Evolutionary conservation across 257 asterid species (phyloP), one percentile per base, ranked within the genome.

Genomic region (Rubia yunnanensis): DNA sequence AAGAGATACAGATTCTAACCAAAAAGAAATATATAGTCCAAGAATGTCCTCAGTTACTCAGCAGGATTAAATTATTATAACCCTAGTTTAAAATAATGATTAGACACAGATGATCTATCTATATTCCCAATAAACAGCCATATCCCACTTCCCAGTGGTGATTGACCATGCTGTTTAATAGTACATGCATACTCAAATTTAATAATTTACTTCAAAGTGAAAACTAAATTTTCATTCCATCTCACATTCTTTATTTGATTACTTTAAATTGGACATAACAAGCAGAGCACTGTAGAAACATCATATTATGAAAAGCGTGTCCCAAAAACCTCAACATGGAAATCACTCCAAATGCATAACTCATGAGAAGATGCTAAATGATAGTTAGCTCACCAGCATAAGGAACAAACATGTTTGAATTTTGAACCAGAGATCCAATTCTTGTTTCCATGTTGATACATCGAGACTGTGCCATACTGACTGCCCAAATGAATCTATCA

Each of bases 401-500:
- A 72, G 99, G 99, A 67, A 92, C 71, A 55, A 89, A 82, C 99
- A 92, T 79, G 82, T 88, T 83, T 73, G 96, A 52, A 78, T 92
- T 92, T 75, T 92, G 96, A 76, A 80, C 80, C 72, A 89, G 85
- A 68, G 99, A 87, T 60, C 99, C 99, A 17, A 92, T 79, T 80
- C 95, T 88, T 36, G 84, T 81, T 80, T 89, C 87, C 82, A 76
- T 70, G 82, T 63, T 78, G 72, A 81, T 84, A 67, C 94, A 82
- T 72, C 99, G 89, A 74, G 99, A 81, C 70, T 89, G 99, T 15
- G 94, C 94, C 72, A 89, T 83, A 72, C 95, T 80, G 83, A 89
- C 48, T 64, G 99, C 99, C 99, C 99, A 92, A 55, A 87, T 59
- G 76, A 92, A 92, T 82, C 96, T 89, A 81, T 89, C 95, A 5